Percentiles rank a stretch among this genome's conserved stretches.
Evolutionary conservation across 2,329 filamentous ascomycete species (phyloP).

Genomic region (Aspergillus versicolor): DNA sequence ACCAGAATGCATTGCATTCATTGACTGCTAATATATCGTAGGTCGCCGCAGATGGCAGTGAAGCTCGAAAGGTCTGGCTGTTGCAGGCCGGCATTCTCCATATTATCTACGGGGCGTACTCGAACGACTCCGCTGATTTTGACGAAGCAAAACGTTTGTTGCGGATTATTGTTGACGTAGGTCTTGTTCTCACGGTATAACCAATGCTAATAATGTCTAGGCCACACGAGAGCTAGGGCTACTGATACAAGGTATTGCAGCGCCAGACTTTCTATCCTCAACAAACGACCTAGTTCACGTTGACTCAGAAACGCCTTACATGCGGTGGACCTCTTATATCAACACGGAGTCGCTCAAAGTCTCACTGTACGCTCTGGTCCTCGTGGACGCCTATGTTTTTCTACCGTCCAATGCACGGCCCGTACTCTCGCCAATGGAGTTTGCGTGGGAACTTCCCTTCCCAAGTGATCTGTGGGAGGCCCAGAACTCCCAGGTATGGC

Average conservation of each 20-base stretch:
- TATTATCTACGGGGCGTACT: neutral
- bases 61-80: neutral
- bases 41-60: neutral
- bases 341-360: neutral
- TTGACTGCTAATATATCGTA: neutral
- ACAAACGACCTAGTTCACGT: slow-evolving; percentile 20
- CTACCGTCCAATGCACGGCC: slow-evolving; percentile 31
- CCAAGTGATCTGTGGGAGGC: slow-evolving; percentile 32
- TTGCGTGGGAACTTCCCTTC: slow-evolving; percentile 37
- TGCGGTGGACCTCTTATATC: neutral
- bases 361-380: neutral
- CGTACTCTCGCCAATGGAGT: slow-evolving; percentile 31
- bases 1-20: neutral
- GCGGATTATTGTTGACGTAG: neutral
- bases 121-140: neutral
- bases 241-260: neutral
- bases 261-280: neutral
- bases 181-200: neutral
- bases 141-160: neutral
- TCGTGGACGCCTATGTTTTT: slow-evolving; percentile 13
- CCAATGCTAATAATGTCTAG: neutral
- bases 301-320: neutral
- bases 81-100: neutral
- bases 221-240: neutral
- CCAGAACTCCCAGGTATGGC: slow-evolving; percentile 26